Conservation (phyloP, 768 basidiomycete genomes). For the Boletus fagicola region DNA sequence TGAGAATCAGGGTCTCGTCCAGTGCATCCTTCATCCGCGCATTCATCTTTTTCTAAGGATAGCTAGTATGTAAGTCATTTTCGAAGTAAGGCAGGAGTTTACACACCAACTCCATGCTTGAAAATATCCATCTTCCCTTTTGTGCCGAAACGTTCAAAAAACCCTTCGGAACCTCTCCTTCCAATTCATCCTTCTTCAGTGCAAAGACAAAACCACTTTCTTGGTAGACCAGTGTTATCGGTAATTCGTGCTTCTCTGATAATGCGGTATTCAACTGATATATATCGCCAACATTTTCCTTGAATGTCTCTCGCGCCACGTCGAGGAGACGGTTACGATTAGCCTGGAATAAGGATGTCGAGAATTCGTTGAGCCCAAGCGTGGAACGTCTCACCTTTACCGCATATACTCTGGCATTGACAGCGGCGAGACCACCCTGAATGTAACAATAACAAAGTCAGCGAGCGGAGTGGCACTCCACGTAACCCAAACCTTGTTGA, state of each 20-base stretch:
- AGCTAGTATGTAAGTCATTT: background rate
- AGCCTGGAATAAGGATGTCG: conserved; percentile 41
- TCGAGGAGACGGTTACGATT: conserved; percentile 84
- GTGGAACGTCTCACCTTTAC: conserved; percentile 51
- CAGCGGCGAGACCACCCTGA: conserved; percentile 68
- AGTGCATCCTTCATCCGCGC: conserved; percentile 86
- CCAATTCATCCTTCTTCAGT: conserved; percentile 57
- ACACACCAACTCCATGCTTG: conserved; percentile 77
- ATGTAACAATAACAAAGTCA: background rate
- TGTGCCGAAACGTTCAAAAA: conserved; percentile 68
- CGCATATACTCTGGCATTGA: conserved; percentile 85
- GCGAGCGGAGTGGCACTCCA: background rate
- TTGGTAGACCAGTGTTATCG: conserved; percentile 66
- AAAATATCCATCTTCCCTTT: conserved; percentile 73
- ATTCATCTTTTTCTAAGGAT: conserved; percentile 76
- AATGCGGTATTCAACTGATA: conserved; percentile 61
- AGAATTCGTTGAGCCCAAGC: background rate
- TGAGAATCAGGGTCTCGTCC: conserved; percentile 85
- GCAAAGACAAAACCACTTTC: conserved; percentile 72
- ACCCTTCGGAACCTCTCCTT: conserved; percentile 57
- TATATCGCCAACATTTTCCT: conserved; percentile 90
- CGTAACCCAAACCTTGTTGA: conserved; percentile 51
- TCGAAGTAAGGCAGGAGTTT: background rate
- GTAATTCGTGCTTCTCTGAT: conserved; percentile 61
- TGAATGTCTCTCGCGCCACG: conserved; percentile 92